These are phyloP conservation scores for Syzygium oleosum DNA, from an alignment of 345 rosid species.

Conservation along the genomic window DNA sequence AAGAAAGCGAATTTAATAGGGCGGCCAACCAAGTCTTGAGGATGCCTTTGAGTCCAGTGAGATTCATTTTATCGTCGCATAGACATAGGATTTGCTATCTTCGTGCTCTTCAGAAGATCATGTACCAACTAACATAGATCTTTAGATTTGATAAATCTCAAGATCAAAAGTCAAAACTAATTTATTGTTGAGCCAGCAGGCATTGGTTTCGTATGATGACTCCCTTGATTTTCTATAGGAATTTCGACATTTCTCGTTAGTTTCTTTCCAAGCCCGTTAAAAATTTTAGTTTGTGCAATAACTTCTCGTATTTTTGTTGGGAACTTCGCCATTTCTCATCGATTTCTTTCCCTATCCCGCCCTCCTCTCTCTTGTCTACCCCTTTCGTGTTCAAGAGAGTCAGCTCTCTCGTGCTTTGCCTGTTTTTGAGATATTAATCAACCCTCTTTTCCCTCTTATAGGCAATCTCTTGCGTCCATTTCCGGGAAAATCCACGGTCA, in stretches of 20 bases:
- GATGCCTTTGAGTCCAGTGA: neutral
- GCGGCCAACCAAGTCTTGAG: neutral
- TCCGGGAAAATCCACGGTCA: neutral
- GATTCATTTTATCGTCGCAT: neutral
- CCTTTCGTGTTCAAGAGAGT: neutral
- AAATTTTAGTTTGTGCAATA: no score
- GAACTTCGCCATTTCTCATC: neutral
- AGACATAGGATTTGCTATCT: neutral
- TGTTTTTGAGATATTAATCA: neutral
- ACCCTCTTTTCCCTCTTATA: no score
- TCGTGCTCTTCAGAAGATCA: neutral
- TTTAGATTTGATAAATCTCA: neutral
- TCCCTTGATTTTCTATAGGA: no score
- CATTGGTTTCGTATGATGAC: neutral
- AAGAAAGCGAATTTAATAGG: neutral
- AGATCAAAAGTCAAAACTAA: neutral
- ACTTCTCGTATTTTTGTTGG: neutral
- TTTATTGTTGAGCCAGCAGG: accelerated
- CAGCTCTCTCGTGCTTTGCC: neutral
- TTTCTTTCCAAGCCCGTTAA: neutral
- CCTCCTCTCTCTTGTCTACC: neutral
- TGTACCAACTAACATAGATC: accelerated
- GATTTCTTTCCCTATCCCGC: neutral
- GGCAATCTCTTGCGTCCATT: neutral
- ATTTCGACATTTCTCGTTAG: neutral